A percentile compares a stretch with the other conserved stretches of the same genome.
These are phyloP conservation scores for Pyrrhoderma noxium DNA, from an alignment of 1,284 basidiomycete species.

Conservation along the genomic window DNA sequence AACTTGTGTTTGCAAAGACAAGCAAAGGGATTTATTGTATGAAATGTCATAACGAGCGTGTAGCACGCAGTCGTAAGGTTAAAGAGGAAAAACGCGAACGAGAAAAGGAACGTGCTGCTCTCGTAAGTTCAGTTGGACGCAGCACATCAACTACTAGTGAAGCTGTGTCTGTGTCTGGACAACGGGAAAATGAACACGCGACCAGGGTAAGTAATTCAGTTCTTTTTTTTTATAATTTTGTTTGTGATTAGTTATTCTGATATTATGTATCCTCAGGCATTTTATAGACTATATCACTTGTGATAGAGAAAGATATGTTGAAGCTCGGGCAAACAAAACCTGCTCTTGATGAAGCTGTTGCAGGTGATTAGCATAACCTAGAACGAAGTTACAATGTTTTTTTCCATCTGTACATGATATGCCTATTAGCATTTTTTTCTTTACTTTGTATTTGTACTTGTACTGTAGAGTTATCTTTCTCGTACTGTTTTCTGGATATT, in stretches of 20 bases:
- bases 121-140: slow-evolving; percentile 29
- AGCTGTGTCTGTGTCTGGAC: slow-evolving; percentile 19
- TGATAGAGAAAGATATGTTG: slow-evolving; percentile 97
- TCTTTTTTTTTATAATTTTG: too few relatives aligned
- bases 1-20: slow-evolving; percentile 97
- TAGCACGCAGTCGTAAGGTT: slow-evolving; percentile 86
- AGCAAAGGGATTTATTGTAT: slow-evolving; percentile 98
- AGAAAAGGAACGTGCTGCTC: slow-evolving; percentile 31
- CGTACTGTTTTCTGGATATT: too few relatives aligned
- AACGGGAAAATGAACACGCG: slow-evolving; percentile 1
- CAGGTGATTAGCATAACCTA: slow-evolving; percentile 72
- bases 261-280: too few relatives aligned
- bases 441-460: background rate
- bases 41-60: slow-evolving; percentile 96
- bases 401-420: slow-evolving; percentile 64
- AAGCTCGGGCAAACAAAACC: slow-evolving; percentile 87
- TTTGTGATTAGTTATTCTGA: too few relatives aligned
- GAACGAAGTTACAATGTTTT: slow-evolving; percentile 75
- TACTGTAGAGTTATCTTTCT: background rate
- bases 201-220: slow-evolving; percentile 10
- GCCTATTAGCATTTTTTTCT: background rate
- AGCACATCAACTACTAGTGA: slow-evolving; percentile 16
- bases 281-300: too few relatives aligned
- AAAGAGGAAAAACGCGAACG: slow-evolving; percentile 36
- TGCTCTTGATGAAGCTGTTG: slow-evolving; percentile 86